Base-by-base conservation (phyloP, 805 yeast genomes). In the Lipomyces anomalus region DNA sequence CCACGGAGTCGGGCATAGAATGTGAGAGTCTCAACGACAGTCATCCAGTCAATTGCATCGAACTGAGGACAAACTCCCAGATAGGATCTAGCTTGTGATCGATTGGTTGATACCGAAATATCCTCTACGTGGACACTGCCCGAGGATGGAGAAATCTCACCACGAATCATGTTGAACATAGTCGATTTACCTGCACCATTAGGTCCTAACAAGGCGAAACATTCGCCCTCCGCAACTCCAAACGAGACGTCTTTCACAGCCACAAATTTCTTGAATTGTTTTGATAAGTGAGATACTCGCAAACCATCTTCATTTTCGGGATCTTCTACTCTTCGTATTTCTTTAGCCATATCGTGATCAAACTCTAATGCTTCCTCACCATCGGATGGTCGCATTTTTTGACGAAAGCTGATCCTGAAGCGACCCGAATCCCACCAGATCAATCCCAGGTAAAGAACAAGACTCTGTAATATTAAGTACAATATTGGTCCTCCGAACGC, bases 11-110 rank as follows among this genome's bases (percentile, higher is more conserved):
- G 50, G 5, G 62, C 67, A 46, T 64, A 64, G 47, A 63, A 63
- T 28, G 53, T 45, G 28, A 64, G 50, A 21, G 57, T 61, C 44
- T 65, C 65, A 1, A 48, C 48, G 6, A 65, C 68, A 3, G 60
- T 63, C 60, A 64, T 50, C 41, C 56, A 58, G 37, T 64, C 68
- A 57, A 64, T 62, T n/a, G 68, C 67, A 46, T 64, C 68, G 48
- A 64, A 64, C 47, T 64, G 68, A 3, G 68, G 68, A 42, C 68
- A 64, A 6, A 64, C 67, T 2, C 68, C 68, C n/a, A 64, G 60
- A 35, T 53, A 52, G 6, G 62, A 42, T 13, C 68, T 55, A 9
- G 67, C 67, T 4, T 36, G 48, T 3, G 65, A 53, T 26, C 60
- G 52, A 43, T 64, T 53, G 21, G 47, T 34, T 16, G 47, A 33